Percentiles rank a stretch among this genome's conserved stretches.
Conservation (phyloP, 495 filamentous ascomycete species). For the Bryoglossum gracile region DNA sequence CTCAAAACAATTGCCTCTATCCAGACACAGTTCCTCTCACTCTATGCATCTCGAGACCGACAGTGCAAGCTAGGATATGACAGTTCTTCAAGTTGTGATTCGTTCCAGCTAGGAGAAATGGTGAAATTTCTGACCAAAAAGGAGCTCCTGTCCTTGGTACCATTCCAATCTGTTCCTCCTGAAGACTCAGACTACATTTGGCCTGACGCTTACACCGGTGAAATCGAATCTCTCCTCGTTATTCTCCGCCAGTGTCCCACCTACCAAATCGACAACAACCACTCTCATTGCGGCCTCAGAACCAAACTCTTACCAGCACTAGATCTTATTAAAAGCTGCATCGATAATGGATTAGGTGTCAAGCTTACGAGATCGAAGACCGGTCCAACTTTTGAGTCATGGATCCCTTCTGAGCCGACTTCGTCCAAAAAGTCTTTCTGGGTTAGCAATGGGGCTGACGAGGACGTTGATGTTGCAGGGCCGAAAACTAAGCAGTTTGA, state of each 20-base stretch:
- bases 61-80: conserved; percentile 77
- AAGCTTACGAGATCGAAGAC: conserved; percentile 38
- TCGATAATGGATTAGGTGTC: conserved; percentile 40
- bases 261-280: conserved; percentile 75
- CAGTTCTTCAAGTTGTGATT: conserved; percentile 68
- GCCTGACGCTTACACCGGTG: conserved; percentile 32
- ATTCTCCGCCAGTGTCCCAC: conserved; percentile 55
- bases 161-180: conserved; percentile 35
- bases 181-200: conserved; percentile 27
- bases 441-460: conserved; percentile 12
- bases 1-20: conserved; percentile 71
- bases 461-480: conserved; percentile 8
- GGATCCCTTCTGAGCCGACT: conserved; percentile 7
- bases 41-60: conserved; percentile 52
- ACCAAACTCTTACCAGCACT: conserved; percentile 60
- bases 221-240: conserved; percentile 45
- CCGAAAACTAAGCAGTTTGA: conserved; percentile 28
- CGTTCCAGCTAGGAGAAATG: conserved; percentile 82
- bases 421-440: conserved; percentile 14
- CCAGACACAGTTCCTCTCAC: conserved; percentile 60
- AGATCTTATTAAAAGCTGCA: conserved; percentile 52
- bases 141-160: conserved; percentile 40
- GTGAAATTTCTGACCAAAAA: conserved; percentile 64
- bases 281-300: conserved; percentile 70
- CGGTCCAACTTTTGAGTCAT: conserved; percentile 24